Conservation (phyloP, 768 basidiomycete species). For the Naganishia antarctica region DNA sequence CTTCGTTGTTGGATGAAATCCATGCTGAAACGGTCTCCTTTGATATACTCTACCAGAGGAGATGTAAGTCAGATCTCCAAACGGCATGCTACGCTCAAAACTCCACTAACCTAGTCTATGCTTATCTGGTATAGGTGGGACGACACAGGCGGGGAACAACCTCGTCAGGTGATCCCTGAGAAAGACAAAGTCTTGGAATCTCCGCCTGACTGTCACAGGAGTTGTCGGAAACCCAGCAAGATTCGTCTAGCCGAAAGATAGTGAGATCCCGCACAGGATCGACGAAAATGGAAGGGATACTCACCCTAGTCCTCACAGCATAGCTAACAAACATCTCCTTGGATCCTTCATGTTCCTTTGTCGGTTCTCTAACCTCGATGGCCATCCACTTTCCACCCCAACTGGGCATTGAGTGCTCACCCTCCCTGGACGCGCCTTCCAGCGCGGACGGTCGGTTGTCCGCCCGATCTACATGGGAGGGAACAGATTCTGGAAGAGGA, state of each 20-base stretch:
- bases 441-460: conserved; percentile 15
- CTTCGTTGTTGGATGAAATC: conserved; percentile 95
- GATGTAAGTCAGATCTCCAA: background rate
- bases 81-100: background rate
- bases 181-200: conserved; percentile 97
- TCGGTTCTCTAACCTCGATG: conserved; percentile 72
- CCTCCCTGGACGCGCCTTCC: conserved; percentile 27
- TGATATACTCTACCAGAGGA: conserved; percentile 73
- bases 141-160: conserved; percentile 96
- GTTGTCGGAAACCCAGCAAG: conserved; percentile 75
- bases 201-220: conserved; percentile 67
- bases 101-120: conserved; percentile 75
- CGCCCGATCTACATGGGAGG: conserved; percentile 10
- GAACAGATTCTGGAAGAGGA: conserved; percentile 19
- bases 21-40: conserved; percentile 91
- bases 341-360: conserved; percentile 92
- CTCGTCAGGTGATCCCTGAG: conserved; percentile 77
- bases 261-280: background rate
- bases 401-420: conserved; percentile 20
- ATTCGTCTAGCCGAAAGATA: conserved; percentile 63
- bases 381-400: conserved; percentile 47
- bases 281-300: conserved; percentile 31
- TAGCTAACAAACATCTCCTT: conserved; percentile 97
- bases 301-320: conserved; percentile 77
- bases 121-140: conserved; percentile 92